Base-by-base conservation (phyloP, 1,284 basidiomycete species). In the Pascua guehoae region DNA sequence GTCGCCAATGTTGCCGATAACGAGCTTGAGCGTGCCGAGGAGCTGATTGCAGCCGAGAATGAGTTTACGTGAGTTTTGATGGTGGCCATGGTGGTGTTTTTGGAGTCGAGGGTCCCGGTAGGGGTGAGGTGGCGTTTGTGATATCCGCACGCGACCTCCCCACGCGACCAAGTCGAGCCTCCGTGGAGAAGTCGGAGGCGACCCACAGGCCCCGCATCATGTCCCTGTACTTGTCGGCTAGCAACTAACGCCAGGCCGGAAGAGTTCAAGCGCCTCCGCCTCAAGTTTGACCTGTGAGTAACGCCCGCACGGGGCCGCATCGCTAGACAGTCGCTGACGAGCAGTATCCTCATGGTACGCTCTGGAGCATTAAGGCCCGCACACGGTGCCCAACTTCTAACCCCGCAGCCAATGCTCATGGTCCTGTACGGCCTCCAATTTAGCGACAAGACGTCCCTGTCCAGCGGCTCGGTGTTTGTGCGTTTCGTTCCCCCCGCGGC, bases 391-490 rank as follows among this genome's bases (percentile, higher is more conserved):
- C 16, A 41, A 53, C 15, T 37, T 42, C 42, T n/a, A 12, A 47
- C 17, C 24, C 24, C 24, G n/a, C 24, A 32, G 24, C 24, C 24
- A 7, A 32, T 32, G 24, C 44, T 58, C n/a, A 54, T 43, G 53
- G 42, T 54, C 46, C 42, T 54, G n/a, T 56, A 56, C 42, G 54
- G 54, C 17, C 40, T 56, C 1, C 58, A 60, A 45, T 60, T 38
- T 41, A 18, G 41, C 9, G 64, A 65, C 56, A 65, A 65, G 49
- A 52, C 53, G 12, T 59, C 59, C 8, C 52, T 65, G 1, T 56
- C 64, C 3, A 41, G 40, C 15, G 67, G 66, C 43, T 65, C 66
- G 42, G 45, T 64, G 24, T 61, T 64, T 38, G 57, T 48, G 36
- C 41, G 24, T 32, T 32, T 32, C 24, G 4, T 32, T 32, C 24